Percentiles rank a stretch among this genome's conserved stretches.
Conservation (phyloP, 768 basidiomycete species). For the Leucocoprinus sp. region DNA sequence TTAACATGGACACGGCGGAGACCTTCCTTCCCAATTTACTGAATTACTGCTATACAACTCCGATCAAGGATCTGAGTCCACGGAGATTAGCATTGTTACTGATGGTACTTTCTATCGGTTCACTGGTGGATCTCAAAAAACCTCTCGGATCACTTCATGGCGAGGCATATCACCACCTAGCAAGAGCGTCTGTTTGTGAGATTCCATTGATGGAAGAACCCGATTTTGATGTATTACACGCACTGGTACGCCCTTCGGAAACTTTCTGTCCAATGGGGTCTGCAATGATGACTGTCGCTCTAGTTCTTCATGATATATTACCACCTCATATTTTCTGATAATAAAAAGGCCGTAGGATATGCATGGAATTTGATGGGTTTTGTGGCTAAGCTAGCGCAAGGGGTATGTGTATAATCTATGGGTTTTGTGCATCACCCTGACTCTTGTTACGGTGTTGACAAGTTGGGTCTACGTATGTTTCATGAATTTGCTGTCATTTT, state of each 20-base stretch:
- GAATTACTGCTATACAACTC: constrained; percentile 57
- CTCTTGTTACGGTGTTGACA: constrained; percentile 1
- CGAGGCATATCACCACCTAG: constrained; percentile 60
- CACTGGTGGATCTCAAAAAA: constrained; percentile 53
- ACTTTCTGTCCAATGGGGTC: neutral
- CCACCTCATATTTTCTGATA: constrained; percentile 65
- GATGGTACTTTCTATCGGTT: constrained; percentile 68
- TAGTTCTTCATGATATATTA: constrained; percentile 69
- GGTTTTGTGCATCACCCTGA: neutral
- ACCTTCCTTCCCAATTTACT: constrained; percentile 63
- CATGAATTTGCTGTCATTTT: constrained; percentile 12
- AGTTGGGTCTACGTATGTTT: constrained; percentile 63
- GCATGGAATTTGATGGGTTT: constrained; percentile 76
- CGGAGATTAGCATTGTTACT: constrained; percentile 58
- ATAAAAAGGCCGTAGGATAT: constrained; percentile 63
- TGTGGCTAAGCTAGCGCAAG: constrained; percentile 64
- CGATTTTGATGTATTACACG: constrained; percentile 63
- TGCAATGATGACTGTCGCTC: constrained; percentile 1
- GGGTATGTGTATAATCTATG: constrained; percentile 32
- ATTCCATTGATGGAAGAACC: constrained; percentile 71
- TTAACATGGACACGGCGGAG: constrained; percentile 62
- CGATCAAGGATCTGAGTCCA: constrained; percentile 53
- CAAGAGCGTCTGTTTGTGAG: constrained; percentile 60
- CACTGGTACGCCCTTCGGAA: constrained; percentile 35
- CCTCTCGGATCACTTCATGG: constrained; percentile 50